These are phyloP conservation scores for Suillus discolor DNA, from an alignment of 768 basidiomycete genomes.

Conservation along the genomic window DNA sequence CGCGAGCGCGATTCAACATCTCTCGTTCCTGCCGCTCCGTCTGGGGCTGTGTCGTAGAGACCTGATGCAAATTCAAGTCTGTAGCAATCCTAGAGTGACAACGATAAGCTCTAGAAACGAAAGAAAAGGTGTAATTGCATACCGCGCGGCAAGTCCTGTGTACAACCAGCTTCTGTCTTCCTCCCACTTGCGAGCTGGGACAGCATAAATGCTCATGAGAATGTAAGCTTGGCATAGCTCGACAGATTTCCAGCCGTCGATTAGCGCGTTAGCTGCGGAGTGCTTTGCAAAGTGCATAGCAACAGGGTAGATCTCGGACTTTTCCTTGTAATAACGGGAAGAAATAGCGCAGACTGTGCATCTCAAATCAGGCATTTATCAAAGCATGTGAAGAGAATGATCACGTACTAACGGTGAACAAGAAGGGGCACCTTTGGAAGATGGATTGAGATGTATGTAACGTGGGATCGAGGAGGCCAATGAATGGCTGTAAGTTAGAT, in stretches of 20 bases:
- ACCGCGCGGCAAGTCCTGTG: conserved; percentile 85
- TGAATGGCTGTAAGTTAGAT: conserved; percentile 46
- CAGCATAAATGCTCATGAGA: conserved; percentile 79
- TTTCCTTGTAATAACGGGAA: conserved; percentile 76
- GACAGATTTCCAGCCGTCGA: conserved; percentile 82
- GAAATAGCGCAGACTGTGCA: conserved; percentile 79
- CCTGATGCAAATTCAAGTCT: conserved; percentile 83
- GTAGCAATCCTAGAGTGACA: conserved; percentile 67
- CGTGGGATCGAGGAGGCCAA: conserved; percentile 78
- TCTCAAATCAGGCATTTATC: not conserved
- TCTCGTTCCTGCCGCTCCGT: conserved; percentile 81
- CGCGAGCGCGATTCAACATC: conserved; percentile 80
- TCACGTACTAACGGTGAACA: conserved; percentile 82
- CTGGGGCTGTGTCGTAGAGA: conserved; percentile 57
- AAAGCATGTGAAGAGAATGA: not conserved
- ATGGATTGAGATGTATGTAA: conserved; percentile 80
- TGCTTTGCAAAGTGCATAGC: conserved; percentile 90
- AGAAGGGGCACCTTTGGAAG: conserved; percentile 84
- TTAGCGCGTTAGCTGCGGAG: conserved; percentile 77
- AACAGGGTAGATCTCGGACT: conserved; percentile 83
- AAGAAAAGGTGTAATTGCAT: conserved; percentile 7
- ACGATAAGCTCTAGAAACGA: not conserved
- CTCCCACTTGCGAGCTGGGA: conserved; percentile 83
- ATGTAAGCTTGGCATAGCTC: conserved; percentile 93
- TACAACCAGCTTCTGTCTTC: conserved; percentile 91